A percentile compares a stretch with the other conserved stretches of the same genome.
Conservation (phyloP, 2,329 filamentous ascomycete genomes). For the Pseudogymnoascus sp. region DNA sequence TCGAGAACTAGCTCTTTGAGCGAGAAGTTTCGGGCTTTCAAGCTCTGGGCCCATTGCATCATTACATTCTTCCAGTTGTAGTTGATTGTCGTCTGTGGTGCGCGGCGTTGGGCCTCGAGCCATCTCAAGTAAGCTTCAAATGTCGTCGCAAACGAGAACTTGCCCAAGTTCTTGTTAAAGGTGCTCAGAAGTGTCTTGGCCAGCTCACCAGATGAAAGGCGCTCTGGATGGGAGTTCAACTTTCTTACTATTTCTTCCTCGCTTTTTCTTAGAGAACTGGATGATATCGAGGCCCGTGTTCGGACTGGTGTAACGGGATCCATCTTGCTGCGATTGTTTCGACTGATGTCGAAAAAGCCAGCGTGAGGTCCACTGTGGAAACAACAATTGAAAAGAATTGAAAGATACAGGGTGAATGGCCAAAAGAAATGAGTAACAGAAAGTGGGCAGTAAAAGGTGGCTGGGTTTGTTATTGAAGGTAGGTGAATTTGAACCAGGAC, state of each 20-base stretch:
- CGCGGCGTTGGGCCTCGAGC: constrained; percentile 21
- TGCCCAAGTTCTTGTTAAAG: constrained; percentile 16
- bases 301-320: background rate
- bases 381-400: background rate
- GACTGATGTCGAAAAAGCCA: background rate
- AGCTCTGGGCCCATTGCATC: constrained; percentile 20
- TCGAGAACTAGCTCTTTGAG: constrained; percentile 14
- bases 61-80: constrained; percentile 20
- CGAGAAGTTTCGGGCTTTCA: constrained; percentile 15
- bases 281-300: background rate
- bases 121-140: constrained; percentile 20
- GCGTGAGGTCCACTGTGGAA: background rate
- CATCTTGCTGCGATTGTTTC: background rate
- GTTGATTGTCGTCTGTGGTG: constrained; percentile 11
- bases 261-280: background rate
- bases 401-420: background rate
- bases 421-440: background rate
- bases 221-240: background rate
- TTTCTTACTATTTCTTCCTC: background rate
- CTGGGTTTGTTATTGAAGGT: background rate
- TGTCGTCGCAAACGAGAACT: constrained; percentile 12
- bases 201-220: constrained; percentile 16
- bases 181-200: constrained; percentile 15
- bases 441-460: background rate
- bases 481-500: background rate